A percentile compares a stretch with the other conserved stretches of the same genome.
Evolutionary conservation across 306 rosid genomes (phyloP).

Genomic region (Vigna mungo): DNA sequence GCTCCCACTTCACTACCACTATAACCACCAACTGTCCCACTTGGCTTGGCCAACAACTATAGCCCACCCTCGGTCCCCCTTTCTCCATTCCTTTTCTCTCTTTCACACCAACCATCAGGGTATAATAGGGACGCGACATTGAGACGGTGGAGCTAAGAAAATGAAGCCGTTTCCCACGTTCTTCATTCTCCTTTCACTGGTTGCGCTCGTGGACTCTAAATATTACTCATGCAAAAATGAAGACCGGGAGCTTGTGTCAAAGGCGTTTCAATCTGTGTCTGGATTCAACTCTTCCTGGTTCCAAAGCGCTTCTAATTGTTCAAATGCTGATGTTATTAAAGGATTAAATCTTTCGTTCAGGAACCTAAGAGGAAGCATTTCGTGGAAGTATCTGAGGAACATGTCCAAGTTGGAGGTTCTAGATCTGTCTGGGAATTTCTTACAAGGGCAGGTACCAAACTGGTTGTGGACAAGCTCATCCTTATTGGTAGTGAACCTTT

Average conservation of each 20-base stretch:
- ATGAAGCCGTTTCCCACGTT: constrained; percentile 49
- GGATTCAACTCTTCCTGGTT: constrained; percentile 69
- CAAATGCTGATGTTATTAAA: constrained; percentile 46
- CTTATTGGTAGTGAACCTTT: constrained; percentile 60
- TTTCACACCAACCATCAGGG: not conserved
- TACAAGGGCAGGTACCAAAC: constrained; percentile 70
- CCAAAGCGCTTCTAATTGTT: constrained; percentile 52
- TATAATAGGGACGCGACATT: constrained; percentile 22
- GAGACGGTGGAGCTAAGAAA: constrained; percentile 20
- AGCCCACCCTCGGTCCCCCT: constrained; percentile 7
- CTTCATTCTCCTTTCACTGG: constrained; percentile 51
- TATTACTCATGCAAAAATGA: constrained; percentile 65
- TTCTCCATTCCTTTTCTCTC: not conserved
- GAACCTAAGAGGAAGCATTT: constrained; percentile 68
- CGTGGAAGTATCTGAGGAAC: constrained; percentile 73
- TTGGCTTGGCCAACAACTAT: not conserved
- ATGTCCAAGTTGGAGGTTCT: constrained; percentile 60
- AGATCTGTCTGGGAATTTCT: constrained; percentile 72
- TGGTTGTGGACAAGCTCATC: constrained; percentile 67
- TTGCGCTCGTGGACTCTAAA: constrained; percentile 41
- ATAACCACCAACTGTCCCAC: constrained; percentile 47
- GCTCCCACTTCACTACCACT: constrained; percentile 50
- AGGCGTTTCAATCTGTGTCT: constrained; percentile 71
- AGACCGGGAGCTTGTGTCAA: constrained; percentile 56
- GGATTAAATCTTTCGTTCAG: constrained; percentile 57